A percentile compares a stretch with the other conserved stretches of the same genome.
Conservation (phyloP, 108 stramenopile genomes). For the Cyclotella baltica region DNA sequence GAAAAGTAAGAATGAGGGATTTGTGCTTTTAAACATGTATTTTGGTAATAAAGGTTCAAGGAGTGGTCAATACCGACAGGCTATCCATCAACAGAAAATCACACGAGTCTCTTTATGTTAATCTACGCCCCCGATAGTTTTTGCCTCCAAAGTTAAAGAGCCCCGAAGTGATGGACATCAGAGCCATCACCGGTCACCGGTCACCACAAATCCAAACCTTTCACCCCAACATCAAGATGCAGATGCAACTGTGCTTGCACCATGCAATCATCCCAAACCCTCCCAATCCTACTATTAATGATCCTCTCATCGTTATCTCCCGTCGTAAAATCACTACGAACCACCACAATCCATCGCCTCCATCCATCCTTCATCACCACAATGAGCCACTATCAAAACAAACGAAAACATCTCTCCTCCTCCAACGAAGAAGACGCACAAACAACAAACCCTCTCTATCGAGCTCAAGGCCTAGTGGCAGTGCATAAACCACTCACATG, state of each 20-base stretch:
- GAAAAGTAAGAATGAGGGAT: no score
- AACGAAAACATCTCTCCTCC: background rate
- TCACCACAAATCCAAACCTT: no score
- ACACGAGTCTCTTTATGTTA: no score
- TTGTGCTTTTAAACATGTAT: no score
- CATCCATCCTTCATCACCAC: background rate
- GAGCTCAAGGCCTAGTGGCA: slow-evolving; percentile 82
- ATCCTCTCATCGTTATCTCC: background rate
- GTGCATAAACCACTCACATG: slow-evolving; percentile 92
- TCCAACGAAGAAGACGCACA: background rate
- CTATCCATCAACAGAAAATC: no score
- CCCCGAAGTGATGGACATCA: no score
- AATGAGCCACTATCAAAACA: slow-evolving; percentile 4
- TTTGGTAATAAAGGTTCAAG: no score
- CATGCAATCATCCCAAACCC: slow-evolving; percentile 2
- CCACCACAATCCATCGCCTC: background rate
- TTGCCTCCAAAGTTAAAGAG: no score
- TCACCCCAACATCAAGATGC: no score
- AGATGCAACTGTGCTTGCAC: background rate
- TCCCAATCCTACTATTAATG: slow-evolving; percentile 4
- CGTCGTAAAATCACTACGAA: background rate
- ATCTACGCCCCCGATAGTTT: no score
- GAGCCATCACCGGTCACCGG: no score
- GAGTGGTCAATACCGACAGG: no score
- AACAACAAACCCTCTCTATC: slow-evolving; percentile 56